These are phyloP conservation scores for Didymella keratinophila DNA, from an alignment of 2,329 filamentous ascomycete species.

Conservation along the genomic window DNA sequence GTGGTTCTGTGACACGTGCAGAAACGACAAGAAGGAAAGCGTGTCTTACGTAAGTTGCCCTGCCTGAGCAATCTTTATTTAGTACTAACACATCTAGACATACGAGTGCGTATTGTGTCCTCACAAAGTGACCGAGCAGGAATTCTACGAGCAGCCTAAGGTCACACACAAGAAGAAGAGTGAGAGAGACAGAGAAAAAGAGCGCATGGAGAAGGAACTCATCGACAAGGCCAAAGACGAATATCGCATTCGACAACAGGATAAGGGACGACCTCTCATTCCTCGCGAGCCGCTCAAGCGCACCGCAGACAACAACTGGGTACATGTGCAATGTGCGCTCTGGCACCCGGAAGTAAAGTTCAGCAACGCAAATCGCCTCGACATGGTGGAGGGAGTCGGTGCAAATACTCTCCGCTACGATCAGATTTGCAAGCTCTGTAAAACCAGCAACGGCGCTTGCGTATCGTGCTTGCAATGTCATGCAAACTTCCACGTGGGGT, in stretches of 20 bases:
- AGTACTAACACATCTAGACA: constrained; percentile 60
- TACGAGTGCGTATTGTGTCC: constrained; percentile 95
- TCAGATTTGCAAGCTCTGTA: constrained; percentile 84
- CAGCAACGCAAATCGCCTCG: constrained; percentile 80
- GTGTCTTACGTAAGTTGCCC: constrained; percentile 77
- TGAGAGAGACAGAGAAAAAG: constrained; percentile 89
- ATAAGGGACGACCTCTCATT: constrained; percentile 80
- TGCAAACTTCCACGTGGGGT: constrained; percentile 81
- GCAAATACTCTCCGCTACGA: constrained; percentile 79
- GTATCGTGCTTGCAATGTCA: constrained; percentile 81
- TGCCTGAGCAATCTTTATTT: neutral
- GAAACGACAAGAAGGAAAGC: constrained; percentile 89
- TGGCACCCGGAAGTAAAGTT: constrained; percentile 95
- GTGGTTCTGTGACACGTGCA: constrained; percentile 96
- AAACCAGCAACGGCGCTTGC: constrained; percentile 77
- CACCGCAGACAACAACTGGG: constrained; percentile 97
- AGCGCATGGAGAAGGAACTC: constrained; percentile 83
- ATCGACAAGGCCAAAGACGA: constrained; percentile 80
- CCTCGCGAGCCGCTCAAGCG: constrained; percentile 92
- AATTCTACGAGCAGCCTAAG: constrained; percentile 84
- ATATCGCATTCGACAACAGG: constrained; percentile 82
- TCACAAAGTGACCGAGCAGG: constrained; percentile 79
- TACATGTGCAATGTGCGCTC: constrained; percentile 90
- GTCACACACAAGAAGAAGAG: constrained; percentile 85
- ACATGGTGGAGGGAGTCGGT: constrained; percentile 84